These are phyloP conservation scores for Melampsora occidentalis DNA, from an alignment of 1,284 basidiomycete genomes.

Conservation along the genomic window DNA sequence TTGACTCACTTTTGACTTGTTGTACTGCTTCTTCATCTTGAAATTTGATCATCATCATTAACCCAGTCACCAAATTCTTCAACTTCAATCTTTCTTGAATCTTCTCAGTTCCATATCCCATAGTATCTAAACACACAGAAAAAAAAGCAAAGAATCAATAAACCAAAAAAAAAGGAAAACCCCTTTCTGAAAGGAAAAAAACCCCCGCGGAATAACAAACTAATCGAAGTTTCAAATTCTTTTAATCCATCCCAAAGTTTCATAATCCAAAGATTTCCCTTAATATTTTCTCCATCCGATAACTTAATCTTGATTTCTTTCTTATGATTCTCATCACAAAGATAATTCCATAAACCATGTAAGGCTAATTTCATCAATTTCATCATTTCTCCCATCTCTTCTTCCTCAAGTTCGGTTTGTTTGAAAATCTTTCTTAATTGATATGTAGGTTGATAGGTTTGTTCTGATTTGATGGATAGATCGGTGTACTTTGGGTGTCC, in stretches of 20 bases:
- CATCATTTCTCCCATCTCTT: neutral
- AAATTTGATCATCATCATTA: conserved; percentile 1
- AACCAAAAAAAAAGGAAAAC: neutral
- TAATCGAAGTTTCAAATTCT: neutral
- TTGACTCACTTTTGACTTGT: conserved; percentile 2
- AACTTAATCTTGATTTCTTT: conserved; percentile 4
- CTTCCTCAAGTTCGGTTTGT: neutral
- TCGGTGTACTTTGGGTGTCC: neutral
- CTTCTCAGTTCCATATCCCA: neutral
- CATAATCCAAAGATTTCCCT: neutral
- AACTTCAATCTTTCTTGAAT: neutral
- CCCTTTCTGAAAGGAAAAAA: neutral
- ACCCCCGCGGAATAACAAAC: neutral
- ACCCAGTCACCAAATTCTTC: neutral
- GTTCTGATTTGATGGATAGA: neutral
- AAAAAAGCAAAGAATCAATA: neutral
- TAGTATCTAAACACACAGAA: neutral
- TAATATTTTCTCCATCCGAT: neutral
- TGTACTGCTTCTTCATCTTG: neutral
- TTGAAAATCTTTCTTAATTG: neutral
- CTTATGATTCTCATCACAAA: neutral
- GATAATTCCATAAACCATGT: conserved; percentile 3
- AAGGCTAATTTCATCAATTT: neutral
- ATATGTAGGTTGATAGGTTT: neutral
- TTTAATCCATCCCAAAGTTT: neutral